phyloP scores from a whole-genome alignment of 257 asterid genomes.

The Oldenlandia corymbosa region DNA sequence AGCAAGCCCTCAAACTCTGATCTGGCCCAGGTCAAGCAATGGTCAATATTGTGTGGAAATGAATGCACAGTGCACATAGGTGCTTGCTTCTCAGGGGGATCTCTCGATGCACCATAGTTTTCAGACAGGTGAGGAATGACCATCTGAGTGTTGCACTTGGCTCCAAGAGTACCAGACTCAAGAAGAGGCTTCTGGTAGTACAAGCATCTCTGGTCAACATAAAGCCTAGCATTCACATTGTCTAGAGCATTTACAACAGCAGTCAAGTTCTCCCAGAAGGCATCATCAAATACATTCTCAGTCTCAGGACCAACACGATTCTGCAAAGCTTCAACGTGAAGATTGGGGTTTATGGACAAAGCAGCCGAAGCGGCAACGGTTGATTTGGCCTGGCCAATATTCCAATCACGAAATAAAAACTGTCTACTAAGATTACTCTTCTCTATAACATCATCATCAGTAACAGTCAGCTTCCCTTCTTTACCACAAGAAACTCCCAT shows the following conservation, averaged over 20 bases:
- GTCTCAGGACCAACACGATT: slow-evolving; percentile 89
- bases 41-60: slow-evolving; percentile 90
- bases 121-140: slow-evolving; percentile 92
- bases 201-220: slow-evolving; percentile 91
- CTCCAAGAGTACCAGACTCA: slow-evolving; percentile 96
- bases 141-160: slow-evolving; percentile 92
- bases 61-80: slow-evolving; percentile 97
- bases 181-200: slow-evolving; percentile 92
- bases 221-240: slow-evolving; percentile 89
- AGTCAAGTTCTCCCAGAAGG: slow-evolving; percentile 77
- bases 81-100: slow-evolving; percentile 96
- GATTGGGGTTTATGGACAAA: slow-evolving; percentile 50
- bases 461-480: slow-evolving; percentile 66
- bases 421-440: slow-evolving; percentile 95
- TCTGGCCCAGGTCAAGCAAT: slow-evolving; percentile 96
- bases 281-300: slow-evolving; percentile 78
- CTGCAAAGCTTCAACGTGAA: slow-evolving; percentile 76
- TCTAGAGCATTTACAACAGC: slow-evolving; percentile 86
- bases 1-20: slow-evolving; percentile 94
- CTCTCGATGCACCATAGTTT: slow-evolving; percentile 92
- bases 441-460: slow-evolving; percentile 95
- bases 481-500: slow-evolving; percentile 87
- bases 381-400: slow-evolving; percentile 92
- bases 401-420: slow-evolving; percentile 92
- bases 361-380: slow-evolving; percentile 92